Evolutionary conservation across 805 yeast species (phyloP).

Genomic region (Saccharomycopsis amapae): DNA sequence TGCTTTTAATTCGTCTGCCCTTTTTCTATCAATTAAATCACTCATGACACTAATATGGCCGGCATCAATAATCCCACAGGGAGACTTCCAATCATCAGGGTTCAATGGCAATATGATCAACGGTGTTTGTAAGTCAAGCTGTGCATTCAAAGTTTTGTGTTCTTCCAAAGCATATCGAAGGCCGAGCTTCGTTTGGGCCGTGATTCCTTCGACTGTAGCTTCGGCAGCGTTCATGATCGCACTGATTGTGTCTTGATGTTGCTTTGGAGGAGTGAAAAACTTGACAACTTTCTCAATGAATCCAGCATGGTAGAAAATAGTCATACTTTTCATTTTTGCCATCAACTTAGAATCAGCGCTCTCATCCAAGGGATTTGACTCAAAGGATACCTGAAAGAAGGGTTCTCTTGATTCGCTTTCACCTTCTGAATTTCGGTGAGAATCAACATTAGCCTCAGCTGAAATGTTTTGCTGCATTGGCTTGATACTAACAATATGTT

Average conservation of each 20-base stretch:
- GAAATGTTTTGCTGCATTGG: slow-evolving; percentile 42
- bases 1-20: slow-evolving; percentile 60
- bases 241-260: slow-evolving; percentile 80
- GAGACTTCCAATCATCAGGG: slow-evolving; percentile 70
- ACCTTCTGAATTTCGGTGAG: background rate
- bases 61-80: slow-evolving; percentile 89
- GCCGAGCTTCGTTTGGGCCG: slow-evolving; percentile 85
- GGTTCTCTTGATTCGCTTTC: slow-evolving; percentile 37
- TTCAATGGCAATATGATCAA: slow-evolving; percentile 79
- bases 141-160: slow-evolving; percentile 81
- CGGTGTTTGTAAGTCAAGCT: slow-evolving; percentile 91
- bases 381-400: slow-evolving; percentile 76
- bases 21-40: slow-evolving; percentile 66
- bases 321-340: slow-evolving; percentile 76
- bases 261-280: slow-evolving; percentile 83
- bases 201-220: slow-evolving; percentile 84
- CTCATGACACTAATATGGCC: slow-evolving; percentile 86
- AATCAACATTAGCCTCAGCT: slow-evolving; percentile 20
- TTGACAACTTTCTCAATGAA: slow-evolving; percentile 66
- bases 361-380: slow-evolving; percentile 77
- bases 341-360: slow-evolving; percentile 73
- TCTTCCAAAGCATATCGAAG: slow-evolving; percentile 90
- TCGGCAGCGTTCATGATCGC: slow-evolving; percentile 93
- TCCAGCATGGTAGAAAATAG: slow-evolving; percentile 80
- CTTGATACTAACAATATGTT: slow-evolving; percentile 81